Evolutionary conservation across 2,329 filamentous ascomycete species (phyloP).

Genomic region (Aureobasidium sp.): DNA sequence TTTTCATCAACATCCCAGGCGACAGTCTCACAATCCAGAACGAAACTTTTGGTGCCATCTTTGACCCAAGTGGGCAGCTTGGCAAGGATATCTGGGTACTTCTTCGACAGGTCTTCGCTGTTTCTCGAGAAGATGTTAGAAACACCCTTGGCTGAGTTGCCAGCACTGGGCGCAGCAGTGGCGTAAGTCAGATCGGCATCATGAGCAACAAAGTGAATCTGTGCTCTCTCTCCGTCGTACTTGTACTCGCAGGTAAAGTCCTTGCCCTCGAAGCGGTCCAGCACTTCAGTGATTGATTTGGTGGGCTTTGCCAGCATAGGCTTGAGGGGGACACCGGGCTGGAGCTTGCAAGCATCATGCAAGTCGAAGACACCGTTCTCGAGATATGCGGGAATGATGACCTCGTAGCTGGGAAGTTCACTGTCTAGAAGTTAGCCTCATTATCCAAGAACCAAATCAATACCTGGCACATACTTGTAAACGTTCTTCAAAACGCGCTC

Average conservation of each 20-base stretch:
- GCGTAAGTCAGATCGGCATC: constrained; percentile 66
- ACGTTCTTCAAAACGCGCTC: constrained; percentile 84
- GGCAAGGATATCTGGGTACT: constrained; percentile 90
- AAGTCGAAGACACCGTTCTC: constrained; percentile 79
- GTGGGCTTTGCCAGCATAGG: constrained; percentile 98
- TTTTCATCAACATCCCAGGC: constrained; percentile 94
- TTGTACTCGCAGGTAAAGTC: constrained; percentile 99
- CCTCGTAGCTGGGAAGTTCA: constrained; percentile 89
- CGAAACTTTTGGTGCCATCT: constrained; percentile 83
- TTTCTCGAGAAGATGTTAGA: constrained; percentile 95
- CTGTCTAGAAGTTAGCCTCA: neutral
- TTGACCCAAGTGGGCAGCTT: constrained; percentile 90
- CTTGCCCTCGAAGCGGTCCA: constrained; percentile 92
- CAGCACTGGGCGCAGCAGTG: constrained; percentile 49
- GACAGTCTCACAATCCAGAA: constrained; percentile 96
- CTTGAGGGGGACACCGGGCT: constrained; percentile 89
- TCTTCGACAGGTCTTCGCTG: constrained; percentile 93
- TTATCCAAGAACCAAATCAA: neutral
- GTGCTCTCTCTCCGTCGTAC: constrained; percentile 95
- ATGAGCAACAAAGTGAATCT: constrained; percentile 92
- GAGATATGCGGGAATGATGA: constrained; percentile 85
- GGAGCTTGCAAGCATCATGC: constrained; percentile 78
- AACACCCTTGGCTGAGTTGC: constrained; percentile 65
- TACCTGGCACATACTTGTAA: constrained; percentile 49
- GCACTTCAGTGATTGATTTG: constrained; percentile 94